Evolutionary conservation across 768 basidiomycete genomes (phyloP).

Genomic region (Mycena metata): DNA sequence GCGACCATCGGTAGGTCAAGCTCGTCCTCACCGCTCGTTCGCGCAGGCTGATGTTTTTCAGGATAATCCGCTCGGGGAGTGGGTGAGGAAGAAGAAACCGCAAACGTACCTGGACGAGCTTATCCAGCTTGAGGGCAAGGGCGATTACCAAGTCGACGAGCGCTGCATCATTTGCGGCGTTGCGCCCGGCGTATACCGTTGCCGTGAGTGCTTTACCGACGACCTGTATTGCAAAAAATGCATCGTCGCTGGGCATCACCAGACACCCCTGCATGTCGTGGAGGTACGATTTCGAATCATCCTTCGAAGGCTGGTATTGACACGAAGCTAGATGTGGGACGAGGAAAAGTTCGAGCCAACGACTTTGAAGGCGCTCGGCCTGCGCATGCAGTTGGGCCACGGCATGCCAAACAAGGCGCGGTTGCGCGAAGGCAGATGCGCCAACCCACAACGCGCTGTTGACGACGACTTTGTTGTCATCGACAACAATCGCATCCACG

Average conservation of each 20-base stretch:
- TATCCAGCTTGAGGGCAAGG: slow-evolving; percentile 1
- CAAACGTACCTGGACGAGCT: slow-evolving; percentile 21
- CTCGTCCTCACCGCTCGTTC: not conserved
- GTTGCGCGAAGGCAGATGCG: not conserved
- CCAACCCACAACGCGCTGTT: not conserved
- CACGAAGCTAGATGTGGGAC: slow-evolving; percentile 29
- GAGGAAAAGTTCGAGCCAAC: slow-evolving; percentile 25
- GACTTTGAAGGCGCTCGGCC: slow-evolving; percentile 35
- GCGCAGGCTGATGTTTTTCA: not conserved
- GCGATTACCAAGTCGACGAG: not conserved
- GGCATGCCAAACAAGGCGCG: not conserved
- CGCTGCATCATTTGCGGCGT: slow-evolving; percentile 2
- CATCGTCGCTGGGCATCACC: slow-evolving; percentile 24
- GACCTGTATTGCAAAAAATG: slow-evolving; percentile 34
- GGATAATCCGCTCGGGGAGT: slow-evolving; percentile 2
- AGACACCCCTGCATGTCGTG: slow-evolving; percentile 32
- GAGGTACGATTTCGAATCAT: slow-evolving; percentile 20
- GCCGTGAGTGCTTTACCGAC: slow-evolving; percentile 30
- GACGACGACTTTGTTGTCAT: slow-evolving; percentile 29
- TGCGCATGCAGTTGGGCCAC: slow-evolving; percentile 38
- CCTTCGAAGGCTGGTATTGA: not conserved
- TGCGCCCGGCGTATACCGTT: slow-evolving; percentile 23
- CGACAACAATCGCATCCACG: slow-evolving; percentile 26
- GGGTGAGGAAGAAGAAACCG: slow-evolving; percentile 13
- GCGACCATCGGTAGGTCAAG: not conserved